Conservation (phyloP, 371 early-diverging fungal genomes). For the Mucor sp. region DNA sequence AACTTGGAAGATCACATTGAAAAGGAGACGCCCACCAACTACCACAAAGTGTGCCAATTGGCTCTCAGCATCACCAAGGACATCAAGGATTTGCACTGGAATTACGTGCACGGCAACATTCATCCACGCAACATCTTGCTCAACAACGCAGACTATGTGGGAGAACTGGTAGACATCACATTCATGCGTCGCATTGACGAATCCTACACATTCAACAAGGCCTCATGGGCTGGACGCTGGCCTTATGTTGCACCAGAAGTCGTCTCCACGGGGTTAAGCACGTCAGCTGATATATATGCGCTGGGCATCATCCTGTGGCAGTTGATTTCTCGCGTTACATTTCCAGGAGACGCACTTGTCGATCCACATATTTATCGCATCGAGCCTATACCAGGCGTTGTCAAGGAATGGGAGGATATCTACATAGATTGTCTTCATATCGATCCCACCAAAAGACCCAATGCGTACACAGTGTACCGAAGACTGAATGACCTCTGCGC, state of each 20-base stretch:
- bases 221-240: conserved; percentile 35
- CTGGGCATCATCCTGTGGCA: conserved; percentile 52
- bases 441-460: conserved; percentile 42
- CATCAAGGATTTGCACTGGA: conserved; percentile 49
- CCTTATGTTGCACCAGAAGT: conserved; percentile 55
- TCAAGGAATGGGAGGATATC: conserved; percentile 42
- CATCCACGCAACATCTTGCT: conserved; percentile 47
- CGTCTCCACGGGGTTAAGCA: conserved; percentile 26
- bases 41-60: conserved; percentile 34
- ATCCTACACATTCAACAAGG: conserved; percentile 1
- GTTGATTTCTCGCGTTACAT: conserved; percentile 46
- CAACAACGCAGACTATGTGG: conserved; percentile 41
- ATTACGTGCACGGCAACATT: conserved; percentile 46
- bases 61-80: conserved; percentile 45
- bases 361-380: conserved; percentile 44
- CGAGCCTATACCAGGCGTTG: conserved; percentile 43
- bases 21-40: conserved; percentile 30
- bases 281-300: conserved; percentile 47
- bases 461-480: conserved; percentile 37
- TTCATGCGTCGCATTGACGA: conserved; percentile 38
- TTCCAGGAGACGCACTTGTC: conserved; percentile 40
- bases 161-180: conserved; percentile 43
- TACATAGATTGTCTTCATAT: conserved; percentile 39
- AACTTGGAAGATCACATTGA: conserved; percentile 38
- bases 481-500: conserved; percentile 16